Conservation (phyloP, 2,329 filamentous ascomycete genomes). For the Corinectria fuckeliana region DNA sequence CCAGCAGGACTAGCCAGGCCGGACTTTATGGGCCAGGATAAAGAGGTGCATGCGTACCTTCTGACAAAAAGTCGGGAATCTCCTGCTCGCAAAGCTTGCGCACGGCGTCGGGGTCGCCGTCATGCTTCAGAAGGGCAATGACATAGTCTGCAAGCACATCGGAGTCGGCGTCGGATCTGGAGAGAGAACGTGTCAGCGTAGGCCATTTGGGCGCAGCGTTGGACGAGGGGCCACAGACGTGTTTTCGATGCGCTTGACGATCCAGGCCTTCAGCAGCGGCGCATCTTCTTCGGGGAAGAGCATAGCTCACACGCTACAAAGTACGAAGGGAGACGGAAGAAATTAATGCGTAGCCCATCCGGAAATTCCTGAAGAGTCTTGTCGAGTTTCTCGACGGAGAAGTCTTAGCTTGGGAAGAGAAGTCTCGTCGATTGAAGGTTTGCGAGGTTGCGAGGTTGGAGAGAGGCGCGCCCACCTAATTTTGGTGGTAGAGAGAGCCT, state of each 20-base stretch:
- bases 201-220: conserved; percentile 4
- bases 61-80: conserved; percentile 76
- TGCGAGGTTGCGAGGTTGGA: conserved; percentile 23
- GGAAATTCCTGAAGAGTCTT: not conserved
- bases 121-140: conserved; percentile 75
- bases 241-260: conserved; percentile 77
- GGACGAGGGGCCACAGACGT: conserved; percentile 63
- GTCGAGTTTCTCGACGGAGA: not conserved
- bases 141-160: conserved; percentile 87
- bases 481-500: conserved; percentile 21
- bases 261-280: conserved; percentile 74
- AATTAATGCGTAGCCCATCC: conserved; percentile 10
- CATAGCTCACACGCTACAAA: conserved; percentile 50
- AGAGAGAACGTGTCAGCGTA: conserved; percentile 23
- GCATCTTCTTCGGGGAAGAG: conserved; percentile 68
- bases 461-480: conserved; percentile 18
- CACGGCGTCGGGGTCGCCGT: conserved; percentile 69
- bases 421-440: not conserved
- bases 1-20: too few species aligned
- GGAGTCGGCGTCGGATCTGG: conserved; percentile 79
- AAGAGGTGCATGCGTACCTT: conserved; percentile 50
- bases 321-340: not conserved
- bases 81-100: conserved; percentile 73
- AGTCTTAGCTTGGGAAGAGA: not conserved
- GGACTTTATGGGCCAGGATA: not conserved